A percentile compares a stretch with the other conserved stretches of the same genome.
Conservation (phyloP, 176 grass and related monocot genomes). For the Cenchrus fungigraminus region DNA sequence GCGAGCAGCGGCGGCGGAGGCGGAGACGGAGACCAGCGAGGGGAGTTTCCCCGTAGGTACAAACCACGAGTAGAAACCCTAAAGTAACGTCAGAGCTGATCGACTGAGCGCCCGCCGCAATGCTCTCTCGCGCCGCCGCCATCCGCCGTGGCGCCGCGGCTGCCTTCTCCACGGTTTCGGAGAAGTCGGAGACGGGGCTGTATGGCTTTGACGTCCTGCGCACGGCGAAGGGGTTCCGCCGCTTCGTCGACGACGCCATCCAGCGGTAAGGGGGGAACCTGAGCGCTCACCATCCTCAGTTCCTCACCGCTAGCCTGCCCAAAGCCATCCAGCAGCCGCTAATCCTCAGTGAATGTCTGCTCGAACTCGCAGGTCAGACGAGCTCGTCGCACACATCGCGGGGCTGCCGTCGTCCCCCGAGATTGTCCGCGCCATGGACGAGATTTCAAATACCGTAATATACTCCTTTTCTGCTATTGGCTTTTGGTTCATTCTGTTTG, state of each 20-base stretch:
- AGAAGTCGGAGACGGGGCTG: constrained; percentile 51
- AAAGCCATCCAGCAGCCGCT: not conserved
- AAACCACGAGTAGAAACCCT: not conserved
- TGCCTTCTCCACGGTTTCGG: constrained; percentile 42
- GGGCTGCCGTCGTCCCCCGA: constrained; percentile 64
- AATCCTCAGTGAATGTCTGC: not conserved
- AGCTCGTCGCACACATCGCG: constrained; percentile 69
- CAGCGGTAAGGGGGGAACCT: constrained; percentile 46
- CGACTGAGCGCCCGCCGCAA: constrained; percentile 14
- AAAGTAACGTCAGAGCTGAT: not conserved
- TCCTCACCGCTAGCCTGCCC: not conserved
- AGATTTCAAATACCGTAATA: constrained; percentile 86
- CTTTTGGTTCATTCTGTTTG: not conserved
- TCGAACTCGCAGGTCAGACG: constrained; percentile 61
- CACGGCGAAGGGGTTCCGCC: constrained; percentile 82
- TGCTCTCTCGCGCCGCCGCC: constrained; percentile 39
- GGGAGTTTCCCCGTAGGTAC: not conserved
- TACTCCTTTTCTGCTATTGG: not conserved
- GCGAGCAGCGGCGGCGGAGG: constrained; percentile 6
- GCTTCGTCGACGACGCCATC: constrained; percentile 88
- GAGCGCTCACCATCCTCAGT: not conserved
- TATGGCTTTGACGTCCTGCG: constrained; percentile 76
- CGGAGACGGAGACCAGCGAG: not conserved
- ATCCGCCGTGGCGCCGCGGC: constrained; percentile 33
- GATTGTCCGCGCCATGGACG: constrained; percentile 83